Evolutionary conservation across 1,139 yeast species (phyloP).

Genomic region (Casaregolazyma lundiana): DNA sequence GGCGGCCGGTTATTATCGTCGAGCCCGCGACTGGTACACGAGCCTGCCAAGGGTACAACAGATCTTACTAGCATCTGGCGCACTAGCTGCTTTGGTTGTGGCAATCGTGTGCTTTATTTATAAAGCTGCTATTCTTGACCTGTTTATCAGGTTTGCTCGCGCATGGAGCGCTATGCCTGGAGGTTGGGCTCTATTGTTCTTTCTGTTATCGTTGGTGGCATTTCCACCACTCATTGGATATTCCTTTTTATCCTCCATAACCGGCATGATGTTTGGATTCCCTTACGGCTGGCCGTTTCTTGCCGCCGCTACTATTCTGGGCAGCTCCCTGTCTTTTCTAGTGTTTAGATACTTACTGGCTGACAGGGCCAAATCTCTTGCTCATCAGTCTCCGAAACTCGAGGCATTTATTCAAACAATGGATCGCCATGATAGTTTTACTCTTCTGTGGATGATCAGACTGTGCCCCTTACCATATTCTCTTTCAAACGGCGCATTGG

Average conservation of each 20-base stretch:
- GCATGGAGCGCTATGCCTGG: slow-evolving; percentile 40
- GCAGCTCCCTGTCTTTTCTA: slow-evolving; percentile 69
- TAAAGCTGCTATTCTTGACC: slow-evolving; percentile 44
- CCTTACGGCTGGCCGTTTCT: slow-evolving; percentile 75
- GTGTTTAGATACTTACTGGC: slow-evolving; percentile 59
- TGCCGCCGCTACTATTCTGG: slow-evolving; percentile 63
- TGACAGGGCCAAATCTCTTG: slow-evolving; percentile 52
- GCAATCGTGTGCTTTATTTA: slow-evolving; percentile 40
- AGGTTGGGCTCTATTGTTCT: slow-evolving; percentile 55
- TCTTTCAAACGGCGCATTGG: slow-evolving; percentile 85
- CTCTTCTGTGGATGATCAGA: slow-evolving; percentile 65
- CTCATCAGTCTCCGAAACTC: slow-evolving; percentile 54
- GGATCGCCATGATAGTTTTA: slow-evolving; percentile 55
- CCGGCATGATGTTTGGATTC: slow-evolving; percentile 84
- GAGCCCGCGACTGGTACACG: slow-evolving; percentile 7
- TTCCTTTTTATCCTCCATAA: slow-evolving; percentile 58
- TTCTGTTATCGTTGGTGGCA: slow-evolving; percentile 45
- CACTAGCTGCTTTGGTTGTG: slow-evolving; percentile 13
- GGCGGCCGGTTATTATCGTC: neutral
- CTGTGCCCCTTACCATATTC: slow-evolving; percentile 93
- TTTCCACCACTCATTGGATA: slow-evolving; percentile 93
- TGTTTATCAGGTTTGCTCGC: slow-evolving; percentile 45
- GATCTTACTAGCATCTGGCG: slow-evolving; percentile 3
- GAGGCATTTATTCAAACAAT: slow-evolving; percentile 73
- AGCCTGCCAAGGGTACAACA: neutral